phyloP scores from a whole-genome alignment of 2,329 filamentous ascomycete genomes.

The Aspergillus fischeri region DNA sequence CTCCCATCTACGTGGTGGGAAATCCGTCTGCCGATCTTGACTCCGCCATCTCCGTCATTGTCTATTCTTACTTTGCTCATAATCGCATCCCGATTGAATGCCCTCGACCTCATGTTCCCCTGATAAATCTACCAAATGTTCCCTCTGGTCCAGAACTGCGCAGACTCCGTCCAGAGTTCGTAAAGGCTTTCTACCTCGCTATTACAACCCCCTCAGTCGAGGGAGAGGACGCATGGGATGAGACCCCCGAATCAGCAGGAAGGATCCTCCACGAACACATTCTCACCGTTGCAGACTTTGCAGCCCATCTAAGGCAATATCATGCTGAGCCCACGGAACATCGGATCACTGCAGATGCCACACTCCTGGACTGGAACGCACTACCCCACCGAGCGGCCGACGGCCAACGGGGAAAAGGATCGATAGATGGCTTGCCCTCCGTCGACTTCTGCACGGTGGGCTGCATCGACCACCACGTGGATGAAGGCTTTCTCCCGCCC shows the following conservation, averaged over 20 bases:
- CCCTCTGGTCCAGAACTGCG: slow-evolving; percentile 45
- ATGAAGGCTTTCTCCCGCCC: slow-evolving; percentile 50
- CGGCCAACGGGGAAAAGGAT: slow-evolving; percentile 44
- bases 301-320: slow-evolving; percentile 16
- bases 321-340: not conserved
- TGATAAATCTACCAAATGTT: slow-evolving; percentile 54
- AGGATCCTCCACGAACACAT: slow-evolving; percentile 30
- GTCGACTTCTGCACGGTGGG: slow-evolving; percentile 44
- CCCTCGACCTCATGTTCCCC: slow-evolving; percentile 49
- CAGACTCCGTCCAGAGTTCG: slow-evolving; percentile 55
- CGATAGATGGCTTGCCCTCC: slow-evolving; percentile 45
- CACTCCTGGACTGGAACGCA: slow-evolving; percentile 45
- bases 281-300: slow-evolving; percentile 40
- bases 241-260: slow-evolving; percentile 20
- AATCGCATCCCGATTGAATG: slow-evolving; percentile 38
- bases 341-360: slow-evolving; percentile 20
- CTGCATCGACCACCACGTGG: slow-evolving; percentile 60
- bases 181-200: slow-evolving; percentile 51
- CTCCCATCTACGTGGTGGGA: slow-evolving; percentile 39
- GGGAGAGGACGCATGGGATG: slow-evolving; percentile 20
- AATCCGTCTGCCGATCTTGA: slow-evolving; percentile 55
- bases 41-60: slow-evolving; percentile 57
- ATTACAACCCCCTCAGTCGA: slow-evolving; percentile 24
- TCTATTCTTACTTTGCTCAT: slow-evolving; percentile 57
- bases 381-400: slow-evolving; percentile 41